These are phyloP conservation scores for Wickerhamiella hasegawae DNA, from an alignment of 805 yeast species.

Conservation along the genomic window DNA sequence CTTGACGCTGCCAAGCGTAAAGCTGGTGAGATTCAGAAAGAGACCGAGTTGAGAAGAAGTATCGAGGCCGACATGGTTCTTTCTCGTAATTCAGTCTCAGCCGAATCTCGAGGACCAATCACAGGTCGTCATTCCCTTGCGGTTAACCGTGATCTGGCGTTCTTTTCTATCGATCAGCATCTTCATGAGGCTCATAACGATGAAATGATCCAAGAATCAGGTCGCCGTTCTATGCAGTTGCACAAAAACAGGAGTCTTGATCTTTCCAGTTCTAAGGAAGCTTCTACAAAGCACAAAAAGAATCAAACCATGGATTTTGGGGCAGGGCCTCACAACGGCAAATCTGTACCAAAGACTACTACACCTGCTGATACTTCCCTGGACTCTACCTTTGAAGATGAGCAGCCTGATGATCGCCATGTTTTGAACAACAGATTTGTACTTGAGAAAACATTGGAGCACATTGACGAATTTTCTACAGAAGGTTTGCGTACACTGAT, in stretches of 20 bases:
- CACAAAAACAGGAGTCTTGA: neutral
- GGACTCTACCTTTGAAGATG: neutral
- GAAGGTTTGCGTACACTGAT: slow-evolving; percentile 87
- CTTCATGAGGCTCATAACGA: slow-evolving; percentile 11
- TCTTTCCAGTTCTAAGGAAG: slow-evolving; percentile 1
- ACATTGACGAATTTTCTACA: slow-evolving; percentile 84
- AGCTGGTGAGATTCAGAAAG: slow-evolving; percentile 42
- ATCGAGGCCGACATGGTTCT: slow-evolving; percentile 42
- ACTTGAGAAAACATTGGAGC: slow-evolving; percentile 71
- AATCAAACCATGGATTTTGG: neutral
- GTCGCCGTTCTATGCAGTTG: slow-evolving; percentile 12
- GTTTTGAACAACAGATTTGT: slow-evolving; percentile 60
- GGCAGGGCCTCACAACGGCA: neutral
- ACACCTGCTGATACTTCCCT: neutral
- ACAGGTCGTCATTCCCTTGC: slow-evolving; percentile 3
- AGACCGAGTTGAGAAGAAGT: slow-evolving; percentile 46
- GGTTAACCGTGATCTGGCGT: slow-evolving; percentile 3
- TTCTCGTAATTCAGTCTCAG: slow-evolving; percentile 1
- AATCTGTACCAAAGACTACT: neutral
- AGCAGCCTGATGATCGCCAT: slow-evolving; percentile 1
- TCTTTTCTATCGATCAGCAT: slow-evolving; percentile 8
- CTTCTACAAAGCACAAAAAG: neutral
- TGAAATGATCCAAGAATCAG: slow-evolving; percentile 12
- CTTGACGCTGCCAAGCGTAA: slow-evolving; percentile 44
- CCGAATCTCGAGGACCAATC: slow-evolving; percentile 2